Percentiles rank a stretch among this genome's conserved stretches.
Evolutionary conservation across 495 filamentous ascomycete genomes (phyloP).

Genomic region (Rostrohypoxylon terebratum): DNA sequence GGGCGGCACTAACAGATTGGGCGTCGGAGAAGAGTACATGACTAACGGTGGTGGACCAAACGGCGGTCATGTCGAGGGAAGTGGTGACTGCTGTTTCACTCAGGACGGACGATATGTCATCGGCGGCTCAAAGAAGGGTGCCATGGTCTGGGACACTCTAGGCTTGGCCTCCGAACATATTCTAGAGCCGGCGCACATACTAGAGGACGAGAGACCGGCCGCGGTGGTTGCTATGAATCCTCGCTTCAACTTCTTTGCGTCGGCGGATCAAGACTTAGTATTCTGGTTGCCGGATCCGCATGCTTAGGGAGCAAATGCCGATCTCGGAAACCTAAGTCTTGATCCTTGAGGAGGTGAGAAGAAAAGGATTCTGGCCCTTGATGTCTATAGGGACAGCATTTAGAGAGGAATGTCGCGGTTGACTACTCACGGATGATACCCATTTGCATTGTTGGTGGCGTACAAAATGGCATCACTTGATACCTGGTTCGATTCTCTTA

Average conservation of each 20-base stretch:
- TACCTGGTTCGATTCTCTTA: neutral
- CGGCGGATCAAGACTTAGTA: slow-evolving; percentile 85
- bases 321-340: neutral
- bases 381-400: neutral
- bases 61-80: slow-evolving; percentile 58
- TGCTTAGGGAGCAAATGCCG: slow-evolving; percentile 44
- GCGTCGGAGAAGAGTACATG: slow-evolving; percentile 58
- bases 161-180: slow-evolving; percentile 64
- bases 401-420: slow-evolving; percentile 19
- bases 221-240: slow-evolving; percentile 89
- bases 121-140: slow-evolving; percentile 76
- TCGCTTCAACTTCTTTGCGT: slow-evolving; percentile 87
- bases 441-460: slow-evolving; percentile 42
- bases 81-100: slow-evolving; percentile 86
- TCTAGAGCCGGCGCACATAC: slow-evolving; percentile 70
- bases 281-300: slow-evolving; percentile 90
- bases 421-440: slow-evolving; percentile 45
- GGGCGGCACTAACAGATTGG: slow-evolving; percentile 58
- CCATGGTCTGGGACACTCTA: slow-evolving; percentile 86
- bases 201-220: slow-evolving; percentile 74
- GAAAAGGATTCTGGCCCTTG: neutral
- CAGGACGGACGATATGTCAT: slow-evolving; percentile 89
- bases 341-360: neutral
- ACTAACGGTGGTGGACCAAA: slow-evolving; percentile 46
- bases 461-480: slow-evolving; percentile 34